These are phyloP conservation scores for Incumbomyces lentus DNA, from an alignment of 2,329 filamentous ascomycete species.

Conservation along the genomic window DNA sequence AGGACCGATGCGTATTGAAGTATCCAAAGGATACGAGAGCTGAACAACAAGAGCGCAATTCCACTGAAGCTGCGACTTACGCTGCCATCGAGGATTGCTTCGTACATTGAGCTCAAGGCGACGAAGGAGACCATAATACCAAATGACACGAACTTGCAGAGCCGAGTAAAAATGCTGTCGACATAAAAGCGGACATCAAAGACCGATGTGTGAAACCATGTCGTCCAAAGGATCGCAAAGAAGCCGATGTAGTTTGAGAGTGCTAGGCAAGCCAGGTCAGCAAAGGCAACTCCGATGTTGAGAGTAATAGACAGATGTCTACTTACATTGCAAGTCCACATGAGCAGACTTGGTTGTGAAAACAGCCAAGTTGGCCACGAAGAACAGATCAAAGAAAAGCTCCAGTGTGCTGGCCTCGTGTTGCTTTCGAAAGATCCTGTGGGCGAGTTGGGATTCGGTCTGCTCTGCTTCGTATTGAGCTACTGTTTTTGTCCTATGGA, in stretches of 20 bases:
- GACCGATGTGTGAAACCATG: constrained; percentile 55
- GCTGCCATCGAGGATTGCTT: constrained; percentile 22
- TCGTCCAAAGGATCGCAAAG: constrained; percentile 54
- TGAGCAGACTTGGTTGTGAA: constrained; percentile 49
- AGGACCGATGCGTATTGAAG: constrained; percentile 40
- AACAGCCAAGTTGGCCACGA: constrained; percentile 55
- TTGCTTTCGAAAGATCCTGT: constrained; percentile 28
- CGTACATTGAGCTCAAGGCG: constrained; percentile 44
- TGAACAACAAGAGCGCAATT: constrained; percentile 36
- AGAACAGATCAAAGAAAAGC: constrained; percentile 52
- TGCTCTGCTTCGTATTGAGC: constrained; percentile 5
- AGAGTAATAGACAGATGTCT: background rate
- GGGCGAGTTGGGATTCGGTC: background rate
- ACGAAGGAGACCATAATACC: constrained; percentile 57
- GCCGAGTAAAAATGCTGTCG: constrained; percentile 54
- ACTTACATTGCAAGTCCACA: constrained; percentile 35
- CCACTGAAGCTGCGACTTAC: constrained; percentile 37
- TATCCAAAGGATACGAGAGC: constrained; percentile 44
- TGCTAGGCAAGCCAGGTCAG: constrained; percentile 19
- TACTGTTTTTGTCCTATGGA: background rate
- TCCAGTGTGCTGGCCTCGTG: constrained; percentile 46
- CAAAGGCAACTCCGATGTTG: background rate
- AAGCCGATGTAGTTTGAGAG: constrained; percentile 42
- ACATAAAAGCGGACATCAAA: constrained; percentile 57
- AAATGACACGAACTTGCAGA: constrained; percentile 50